These are phyloP conservation scores for Colletotrichum sp. DNA, from an alignment of 2,329 filamentous ascomycete genomes.

Conservation along the genomic window DNA sequence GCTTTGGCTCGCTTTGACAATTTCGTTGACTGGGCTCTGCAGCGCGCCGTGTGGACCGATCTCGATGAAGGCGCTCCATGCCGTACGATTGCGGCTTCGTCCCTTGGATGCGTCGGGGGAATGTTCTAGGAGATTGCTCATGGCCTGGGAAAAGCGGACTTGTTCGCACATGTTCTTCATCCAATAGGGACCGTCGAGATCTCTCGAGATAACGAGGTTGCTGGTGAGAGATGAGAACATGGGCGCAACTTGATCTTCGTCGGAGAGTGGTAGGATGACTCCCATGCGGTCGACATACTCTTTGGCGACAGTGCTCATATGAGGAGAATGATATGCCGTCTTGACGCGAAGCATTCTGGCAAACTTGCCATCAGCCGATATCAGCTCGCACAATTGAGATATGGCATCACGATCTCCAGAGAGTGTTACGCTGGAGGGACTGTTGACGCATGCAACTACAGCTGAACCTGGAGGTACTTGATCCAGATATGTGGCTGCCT, in stretches of 20 bases:
- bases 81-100: conserved; percentile 6
- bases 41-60: conserved; percentile 44
- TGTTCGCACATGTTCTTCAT: conserved; percentile 1
- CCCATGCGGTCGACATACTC: not conserved
- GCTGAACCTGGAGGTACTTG: conserved; percentile 22
- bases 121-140: not conserved
- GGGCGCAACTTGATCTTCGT: conserved; percentile 30
- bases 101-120: not conserved
- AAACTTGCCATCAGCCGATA: conserved; percentile 23
- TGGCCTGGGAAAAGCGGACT: not conserved
- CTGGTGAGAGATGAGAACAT: conserved; percentile 13
- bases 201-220: conserved; percentile 27
- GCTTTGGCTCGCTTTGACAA: conserved; percentile 45
- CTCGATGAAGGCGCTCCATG: conserved; percentile 27
- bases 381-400: conserved; percentile 24
- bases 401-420: conserved; percentile 20
- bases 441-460: conserved; percentile 42
- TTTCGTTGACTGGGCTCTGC: conserved; percentile 40
- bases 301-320: conserved; percentile 50
- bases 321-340: conserved; percentile 4
- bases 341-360: conserved; percentile 19
- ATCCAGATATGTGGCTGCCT: conserved; percentile 1
- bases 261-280: conserved; percentile 8
- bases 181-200: conserved; percentile 29
- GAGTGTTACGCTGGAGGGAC: conserved; percentile 37